These are phyloP conservation scores for Macrolepiota fuliginosa DNA, from an alignment of 768 basidiomycete species.

Conservation along the genomic window DNA sequence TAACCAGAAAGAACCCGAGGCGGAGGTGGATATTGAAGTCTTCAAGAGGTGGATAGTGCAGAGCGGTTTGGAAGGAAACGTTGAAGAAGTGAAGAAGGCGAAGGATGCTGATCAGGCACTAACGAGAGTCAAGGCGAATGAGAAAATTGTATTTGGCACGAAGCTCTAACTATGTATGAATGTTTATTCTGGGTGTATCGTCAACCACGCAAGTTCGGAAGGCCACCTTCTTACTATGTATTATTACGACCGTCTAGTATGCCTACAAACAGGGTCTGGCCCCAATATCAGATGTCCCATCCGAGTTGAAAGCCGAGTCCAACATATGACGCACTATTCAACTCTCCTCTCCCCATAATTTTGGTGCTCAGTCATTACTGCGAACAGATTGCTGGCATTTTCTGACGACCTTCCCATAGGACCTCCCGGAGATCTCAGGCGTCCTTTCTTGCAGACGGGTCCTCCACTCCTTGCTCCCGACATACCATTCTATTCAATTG, in stretches of 20 bases:
- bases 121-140: slow-evolving; percentile 25
- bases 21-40: slow-evolving; percentile 46
- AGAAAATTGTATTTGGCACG: slow-evolving; percentile 33
- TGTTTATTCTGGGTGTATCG: neutral
- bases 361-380: neutral
- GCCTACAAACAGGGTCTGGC: no score
- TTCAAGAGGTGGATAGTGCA: slow-evolving; percentile 48
- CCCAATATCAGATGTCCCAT: no score
- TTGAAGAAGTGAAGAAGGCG: slow-evolving; percentile 31
- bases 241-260: no score
- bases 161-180: slow-evolving; percentile 1
- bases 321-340: no score
- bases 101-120: slow-evolving; percentile 18
- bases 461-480: neutral
- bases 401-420: neutral
- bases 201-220: no score
- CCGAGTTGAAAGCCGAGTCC: no score
- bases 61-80: slow-evolving; percentile 41
- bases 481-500: neutral
- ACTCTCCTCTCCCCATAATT: no score
- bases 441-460: neutral
- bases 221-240: no score
- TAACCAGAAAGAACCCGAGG: slow-evolving; percentile 23
- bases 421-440: neutral
- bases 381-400: neutral